These are phyloP conservation scores for Geranium brycei DNA, from an alignment of 345 rosid genomes.

Conservation along the genomic window DNA sequence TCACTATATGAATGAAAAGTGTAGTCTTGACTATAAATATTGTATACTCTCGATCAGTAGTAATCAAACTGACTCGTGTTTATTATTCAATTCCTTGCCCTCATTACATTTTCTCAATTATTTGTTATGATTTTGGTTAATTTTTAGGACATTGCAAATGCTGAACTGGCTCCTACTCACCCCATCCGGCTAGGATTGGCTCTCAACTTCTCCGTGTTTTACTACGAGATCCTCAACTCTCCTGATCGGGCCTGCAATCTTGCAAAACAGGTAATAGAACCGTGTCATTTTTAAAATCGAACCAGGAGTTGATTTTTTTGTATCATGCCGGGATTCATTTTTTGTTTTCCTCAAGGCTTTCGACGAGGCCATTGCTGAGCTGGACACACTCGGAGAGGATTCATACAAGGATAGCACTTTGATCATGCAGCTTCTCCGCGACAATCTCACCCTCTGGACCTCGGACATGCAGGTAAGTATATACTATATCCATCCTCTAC, in stretches of 20 bases:
- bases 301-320: not conserved
- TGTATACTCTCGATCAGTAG: not conserved
- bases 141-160: constrained; percentile 19
- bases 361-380: constrained; percentile 62
- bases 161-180: constrained; percentile 25
- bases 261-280: constrained; percentile 17
- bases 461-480: constrained; percentile 44
- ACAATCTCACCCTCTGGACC: constrained; percentile 52
- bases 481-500: not conserved
- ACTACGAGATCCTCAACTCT: constrained; percentile 30
- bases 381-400: constrained; percentile 52
- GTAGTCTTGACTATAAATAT: not conserved
- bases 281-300: not conserved
- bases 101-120: too few relatives aligned
- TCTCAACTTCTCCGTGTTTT: constrained; percentile 30
- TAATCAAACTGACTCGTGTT: not conserved
- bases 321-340: not conserved
- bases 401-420: constrained; percentile 57
- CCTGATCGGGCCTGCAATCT: constrained; percentile 26
- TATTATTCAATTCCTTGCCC: too few relatives aligned
- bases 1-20: not conserved
- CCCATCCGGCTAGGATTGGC: constrained; percentile 30
- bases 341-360: constrained; percentile 31
- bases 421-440: constrained; percentile 56
- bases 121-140: too few relatives aligned